phyloP scores from a whole-genome alignment of 495 filamentous ascomycete species.

The Ascodesmis nigricans region DNA sequence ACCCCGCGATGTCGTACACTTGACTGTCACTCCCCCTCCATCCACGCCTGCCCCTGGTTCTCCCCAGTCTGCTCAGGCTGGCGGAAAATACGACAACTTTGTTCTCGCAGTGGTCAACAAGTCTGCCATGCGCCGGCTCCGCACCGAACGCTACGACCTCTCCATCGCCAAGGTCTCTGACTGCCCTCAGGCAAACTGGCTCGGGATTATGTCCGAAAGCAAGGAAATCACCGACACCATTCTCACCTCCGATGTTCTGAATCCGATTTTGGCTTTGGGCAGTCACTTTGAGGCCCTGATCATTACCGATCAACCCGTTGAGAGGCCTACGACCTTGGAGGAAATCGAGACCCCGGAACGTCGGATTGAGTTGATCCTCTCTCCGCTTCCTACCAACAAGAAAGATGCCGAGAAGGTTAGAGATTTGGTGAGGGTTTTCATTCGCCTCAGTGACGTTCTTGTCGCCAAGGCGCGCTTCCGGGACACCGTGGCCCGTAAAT shows the following conservation, averaged over 20 bases:
- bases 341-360: too few species aligned
- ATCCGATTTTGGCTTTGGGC: constrained; percentile 48
- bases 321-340: constrained; percentile 76
- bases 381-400: constrained; percentile 42
- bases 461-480: constrained; percentile 63
- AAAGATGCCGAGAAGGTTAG: constrained; percentile 45
- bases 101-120: constrained; percentile 94
- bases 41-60: constrained; percentile 34
- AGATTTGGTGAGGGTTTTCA: constrained; percentile 59
- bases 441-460: constrained; percentile 64
- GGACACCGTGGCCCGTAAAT: constrained; percentile 66
- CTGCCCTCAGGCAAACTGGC: constrained; percentile 66
- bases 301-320: constrained; percentile 70
- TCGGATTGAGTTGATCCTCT: constrained; percentile 56
- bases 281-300: constrained; percentile 73
- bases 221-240: constrained; percentile 81
- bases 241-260: constrained; percentile 61
- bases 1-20: constrained; percentile 49
- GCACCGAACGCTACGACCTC: constrained; percentile 84
- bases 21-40: constrained; percentile 46
- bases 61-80: constrained; percentile 33
- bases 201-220: constrained; percentile 87
- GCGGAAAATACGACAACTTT: constrained; percentile 68
- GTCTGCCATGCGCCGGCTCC: constrained; percentile 67
- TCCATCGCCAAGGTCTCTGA: constrained; percentile 84